Conservation (phyloP, 2,329 filamentous ascomycete species). For the Ophiostoma sp. region DNA sequence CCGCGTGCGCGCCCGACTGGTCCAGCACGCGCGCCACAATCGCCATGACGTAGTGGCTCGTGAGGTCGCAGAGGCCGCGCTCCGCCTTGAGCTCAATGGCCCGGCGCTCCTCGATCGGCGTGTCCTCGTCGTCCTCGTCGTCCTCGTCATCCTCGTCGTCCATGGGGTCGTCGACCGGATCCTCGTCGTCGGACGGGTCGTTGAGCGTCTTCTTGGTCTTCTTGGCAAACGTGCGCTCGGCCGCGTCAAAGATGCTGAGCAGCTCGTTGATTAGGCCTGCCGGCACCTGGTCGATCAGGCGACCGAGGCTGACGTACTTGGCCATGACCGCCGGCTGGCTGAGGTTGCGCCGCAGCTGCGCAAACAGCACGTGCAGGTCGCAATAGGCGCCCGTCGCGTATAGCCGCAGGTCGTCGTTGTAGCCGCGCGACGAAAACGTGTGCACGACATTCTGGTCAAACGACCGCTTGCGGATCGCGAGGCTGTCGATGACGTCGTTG, state of each 20-base stretch:
- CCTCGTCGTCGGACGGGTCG: conserved; percentile 65
- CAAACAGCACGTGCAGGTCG: conserved; percentile 76
- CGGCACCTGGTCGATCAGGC: conserved; percentile 64
- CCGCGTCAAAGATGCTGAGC: conserved; percentile 65
- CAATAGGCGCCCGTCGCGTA: conserved; percentile 70
- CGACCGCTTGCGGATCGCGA: conserved; percentile 51
- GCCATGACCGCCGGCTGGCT: conserved; percentile 42
- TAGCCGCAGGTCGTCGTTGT: conserved; percentile 72
- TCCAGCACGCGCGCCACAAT: conserved; percentile 73
- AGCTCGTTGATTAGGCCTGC: conserved; percentile 60
- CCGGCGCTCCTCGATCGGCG: conserved; percentile 55
- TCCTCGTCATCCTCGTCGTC: conserved; percentile 53
- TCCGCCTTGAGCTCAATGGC: conserved; percentile 70
- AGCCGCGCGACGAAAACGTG: conserved; percentile 60
- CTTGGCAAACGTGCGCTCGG: conserved; percentile 74
- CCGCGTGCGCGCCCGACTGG: conserved; percentile 51
- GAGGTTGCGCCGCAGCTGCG: conserved; percentile 57
- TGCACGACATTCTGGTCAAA: conserved; percentile 62
- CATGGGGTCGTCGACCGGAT: conserved; percentile 60
- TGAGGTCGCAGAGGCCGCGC: conserved; percentile 77
- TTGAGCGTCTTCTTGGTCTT: conserved; percentile 58
- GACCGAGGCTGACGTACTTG: conserved; percentile 51
- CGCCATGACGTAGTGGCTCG: conserved; percentile 77
- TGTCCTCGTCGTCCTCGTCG: conserved; percentile 52
- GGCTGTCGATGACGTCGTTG: conserved; percentile 54